phyloP scores from a whole-genome alignment of 139 green algal genomes.

The Spirogloea muscicola region DNA sequence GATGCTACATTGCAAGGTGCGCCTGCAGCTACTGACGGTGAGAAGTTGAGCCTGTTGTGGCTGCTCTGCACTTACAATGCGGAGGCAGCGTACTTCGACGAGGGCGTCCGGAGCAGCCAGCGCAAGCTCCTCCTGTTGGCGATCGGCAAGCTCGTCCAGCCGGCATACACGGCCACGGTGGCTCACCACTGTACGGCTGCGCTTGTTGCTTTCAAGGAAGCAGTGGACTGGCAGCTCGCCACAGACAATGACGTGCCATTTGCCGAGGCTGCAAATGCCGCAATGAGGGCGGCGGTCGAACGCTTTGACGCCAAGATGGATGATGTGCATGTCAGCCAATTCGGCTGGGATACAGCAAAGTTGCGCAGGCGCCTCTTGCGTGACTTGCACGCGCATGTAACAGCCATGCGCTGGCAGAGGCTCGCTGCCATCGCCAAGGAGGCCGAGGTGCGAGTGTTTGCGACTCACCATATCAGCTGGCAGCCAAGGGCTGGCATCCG shows the following conservation, averaged over 20 bases:
- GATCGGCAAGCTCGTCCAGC: too few relatives aligned
- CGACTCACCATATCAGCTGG: too few relatives aligned
- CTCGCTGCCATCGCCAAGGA: constrained; percentile 14
- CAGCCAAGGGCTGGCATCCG: too few relatives aligned
- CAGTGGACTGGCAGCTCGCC: too few relatives aligned
- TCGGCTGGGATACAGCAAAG: constrained; percentile 3
- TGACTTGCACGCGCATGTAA: constrained; percentile 34
- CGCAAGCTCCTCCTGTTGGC: constrained; percentile 33
- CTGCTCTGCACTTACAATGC: constrained; percentile 37
- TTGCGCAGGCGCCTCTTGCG: constrained; percentile 1
- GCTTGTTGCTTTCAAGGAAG: constrained; percentile 26
- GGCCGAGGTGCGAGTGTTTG: constrained; percentile 30
- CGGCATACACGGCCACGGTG: constrained; percentile 8
- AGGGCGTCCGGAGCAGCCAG: constrained; percentile 32
- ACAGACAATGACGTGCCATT: too few relatives aligned
- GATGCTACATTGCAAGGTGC: too few relatives aligned
- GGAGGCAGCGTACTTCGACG: constrained; percentile 43
- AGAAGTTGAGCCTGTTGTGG: too few relatives aligned
- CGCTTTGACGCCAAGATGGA: too few relatives aligned
- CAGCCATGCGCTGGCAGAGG: constrained; percentile 10
- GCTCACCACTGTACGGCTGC: constrained; percentile 10
- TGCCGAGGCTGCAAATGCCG: too few relatives aligned
- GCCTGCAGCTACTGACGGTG: too few relatives aligned
- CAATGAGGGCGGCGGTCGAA: too few relatives aligned
- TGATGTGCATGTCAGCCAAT: too few relatives aligned